Percentiles rank a stretch among this genome's conserved stretches.
Evolutionary conservation across 441 rosid genomes (phyloP).

Genomic region (Cnidoscolus chayamansa): DNA sequence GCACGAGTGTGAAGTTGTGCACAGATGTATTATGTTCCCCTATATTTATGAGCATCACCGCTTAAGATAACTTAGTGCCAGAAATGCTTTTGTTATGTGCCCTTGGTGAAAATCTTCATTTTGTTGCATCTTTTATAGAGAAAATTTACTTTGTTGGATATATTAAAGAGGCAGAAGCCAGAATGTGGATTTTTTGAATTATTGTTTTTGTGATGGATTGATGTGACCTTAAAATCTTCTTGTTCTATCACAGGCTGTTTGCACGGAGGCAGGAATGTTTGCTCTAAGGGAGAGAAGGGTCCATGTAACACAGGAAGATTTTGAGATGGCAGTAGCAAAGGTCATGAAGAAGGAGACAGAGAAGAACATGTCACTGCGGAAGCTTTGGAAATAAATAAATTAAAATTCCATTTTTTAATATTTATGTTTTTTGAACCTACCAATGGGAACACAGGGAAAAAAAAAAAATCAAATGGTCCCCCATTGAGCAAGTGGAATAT

Average conservation of each 20-base stretch:
- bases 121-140: too few relatives aligned
- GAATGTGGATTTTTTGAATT: neutral
- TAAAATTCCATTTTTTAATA: too few relatives aligned
- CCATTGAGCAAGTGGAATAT: neutral
- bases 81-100: too few relatives aligned
- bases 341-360: conserved; percentile 96
- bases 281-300: conserved; percentile 90
- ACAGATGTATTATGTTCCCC: neutral
- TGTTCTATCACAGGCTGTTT: conserved; percentile 37
- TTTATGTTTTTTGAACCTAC: neutral
- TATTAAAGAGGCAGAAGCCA: too few relatives aligned
- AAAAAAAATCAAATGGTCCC: conserved; percentile 6
- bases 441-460: neutral
- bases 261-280: conserved; percentile 97
- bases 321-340: conserved; percentile 55
- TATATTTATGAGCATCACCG: neutral
- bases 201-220: neutral
- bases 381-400: conserved; percentile 62
- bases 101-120: too few relatives aligned
- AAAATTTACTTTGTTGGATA: too few relatives aligned
- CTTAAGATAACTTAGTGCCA: neutral
- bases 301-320: conserved; percentile 86
- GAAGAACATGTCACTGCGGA: conserved; percentile 88
- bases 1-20: too few relatives aligned
- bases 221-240: too few relatives aligned